Percentiles rank a stretch among this genome's conserved stretches.
These are phyloP conservation scores for Citrullus amarus DNA, from an alignment of 306 rosid species.

Conservation along the genomic window DNA sequence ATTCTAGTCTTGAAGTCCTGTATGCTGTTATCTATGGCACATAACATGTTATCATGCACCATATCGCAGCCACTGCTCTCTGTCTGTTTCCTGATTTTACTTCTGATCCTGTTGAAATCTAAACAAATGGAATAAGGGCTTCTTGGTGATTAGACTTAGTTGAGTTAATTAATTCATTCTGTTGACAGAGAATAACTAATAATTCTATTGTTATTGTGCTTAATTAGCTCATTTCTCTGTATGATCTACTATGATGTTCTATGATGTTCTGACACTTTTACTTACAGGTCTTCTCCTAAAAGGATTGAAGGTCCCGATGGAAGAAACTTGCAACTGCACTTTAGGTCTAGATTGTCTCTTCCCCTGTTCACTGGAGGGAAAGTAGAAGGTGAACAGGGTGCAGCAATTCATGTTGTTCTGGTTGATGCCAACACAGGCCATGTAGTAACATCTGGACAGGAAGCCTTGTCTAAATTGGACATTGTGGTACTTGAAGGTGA, in stretches of 20 bases:
- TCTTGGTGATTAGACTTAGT: not conserved
- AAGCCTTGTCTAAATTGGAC: constrained; percentile 67
- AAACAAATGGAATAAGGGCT: not conserved
- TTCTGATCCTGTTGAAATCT: not conserved
- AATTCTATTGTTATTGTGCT: not conserved
- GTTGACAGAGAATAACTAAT: not conserved
- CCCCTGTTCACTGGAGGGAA: constrained; percentile 99
- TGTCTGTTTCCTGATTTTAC: not conserved
- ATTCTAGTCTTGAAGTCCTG: not conserved
- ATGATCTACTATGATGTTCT: too few relatives aligned
- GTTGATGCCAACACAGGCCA: constrained; percentile 47
- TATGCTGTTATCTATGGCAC: not conserved
- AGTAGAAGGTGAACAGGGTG: constrained; percentile 99
- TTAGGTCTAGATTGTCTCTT: constrained; percentile 77
- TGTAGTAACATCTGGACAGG: constrained; percentile 63
- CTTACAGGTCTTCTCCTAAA: constrained; percentile 90
- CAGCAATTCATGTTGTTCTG: constrained; percentile 79
- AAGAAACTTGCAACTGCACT: constrained; percentile 70
- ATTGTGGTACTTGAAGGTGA: constrained; percentile 97
- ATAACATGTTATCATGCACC: not conserved
- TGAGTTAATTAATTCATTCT: not conserved
- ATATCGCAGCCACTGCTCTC: not conserved
- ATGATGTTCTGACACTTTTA: constrained; percentile 7
- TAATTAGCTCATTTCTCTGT: not conserved
- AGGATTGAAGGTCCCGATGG: constrained; percentile 92